Evolutionary conservation across 805 yeast genomes (phyloP).

Genomic region (Wickerhamiella azyma): DNA sequence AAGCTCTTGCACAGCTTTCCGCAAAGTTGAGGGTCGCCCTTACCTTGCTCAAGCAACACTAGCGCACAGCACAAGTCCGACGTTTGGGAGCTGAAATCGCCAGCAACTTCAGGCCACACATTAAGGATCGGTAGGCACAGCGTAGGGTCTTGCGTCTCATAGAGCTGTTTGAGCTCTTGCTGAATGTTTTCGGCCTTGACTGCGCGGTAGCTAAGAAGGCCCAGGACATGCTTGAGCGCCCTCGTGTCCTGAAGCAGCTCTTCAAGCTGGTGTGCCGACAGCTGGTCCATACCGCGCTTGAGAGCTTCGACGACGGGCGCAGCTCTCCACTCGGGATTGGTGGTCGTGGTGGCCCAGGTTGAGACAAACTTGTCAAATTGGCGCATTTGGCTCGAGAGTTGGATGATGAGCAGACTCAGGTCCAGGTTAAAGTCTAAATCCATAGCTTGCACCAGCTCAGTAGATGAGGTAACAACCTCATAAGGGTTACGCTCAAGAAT

Average conservation of each 20-base stretch:
- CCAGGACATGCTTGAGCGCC: background rate
- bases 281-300: slow-evolving; percentile 4
- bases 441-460: background rate
- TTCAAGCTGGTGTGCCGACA: slow-evolving; percentile 13
- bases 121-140: background rate
- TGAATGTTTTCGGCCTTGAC: background rate
- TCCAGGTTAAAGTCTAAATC: slow-evolving; percentile 4
- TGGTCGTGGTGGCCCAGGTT: background rate
- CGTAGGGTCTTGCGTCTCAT: background rate
- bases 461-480: background rate
- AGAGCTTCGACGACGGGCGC: background rate
- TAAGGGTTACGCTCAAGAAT: background rate
- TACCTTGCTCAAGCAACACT: background rate
- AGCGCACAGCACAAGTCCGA: background rate
- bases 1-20: background rate
- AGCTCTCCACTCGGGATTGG: background rate
- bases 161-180: background rate
- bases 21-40: background rate
- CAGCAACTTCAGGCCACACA: background rate
- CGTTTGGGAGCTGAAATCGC: background rate
- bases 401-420: background rate
- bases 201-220: background rate
- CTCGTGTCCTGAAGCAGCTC: slow-evolving; percentile 1
- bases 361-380: slow-evolving; percentile 3
- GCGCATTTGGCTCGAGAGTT: slow-evolving; percentile 5